Base-by-base conservation (phyloP, 768 basidiomycete species). In the Mycena galericulata region DNA sequence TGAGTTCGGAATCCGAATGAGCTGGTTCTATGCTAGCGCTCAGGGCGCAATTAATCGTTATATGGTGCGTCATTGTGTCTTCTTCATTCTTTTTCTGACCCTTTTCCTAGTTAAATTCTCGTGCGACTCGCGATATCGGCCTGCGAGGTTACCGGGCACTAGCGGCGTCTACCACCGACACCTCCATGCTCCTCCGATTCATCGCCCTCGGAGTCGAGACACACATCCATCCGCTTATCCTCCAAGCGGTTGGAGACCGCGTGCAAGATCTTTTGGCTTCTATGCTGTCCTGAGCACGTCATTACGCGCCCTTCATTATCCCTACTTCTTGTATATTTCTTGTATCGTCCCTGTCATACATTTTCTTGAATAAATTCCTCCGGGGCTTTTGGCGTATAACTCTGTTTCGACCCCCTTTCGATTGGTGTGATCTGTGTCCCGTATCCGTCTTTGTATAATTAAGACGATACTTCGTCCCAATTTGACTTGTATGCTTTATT, bases 1-100 rank as follows among this genome's bases (percentile, higher is more conserved):
- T 12, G 57, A 45, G 17, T 45, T 32, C 26, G 41, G 43, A 9
- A 12, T 26, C 4, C 40, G 14, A 1, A 36, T 34, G 18, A 5
- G 9, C 5, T 57, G 55, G 55, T 40, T 45, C 32, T 45, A 45
- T 24, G 12, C 18, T 26, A 17, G 41, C 18, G 56, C 41, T 4
- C 56, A 58, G 41, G 56, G 56, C 9, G 56, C 56, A 12, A 58
- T 58, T 10, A 18, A 40, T 5, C 56, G 56, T 1, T 58, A 43
- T 20, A 1, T 58, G 20, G 56, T 58, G 30, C 43, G 56, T 45
- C 18, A 15, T 30, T 26, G 30, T 17, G n/a, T n/a, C 26, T 26
- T 22, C 26, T 34, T 49, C 2, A 2, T 22, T 20, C 1, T 47
- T 18, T 24, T 9, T 11, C 43, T 38, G 2, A 18, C 24, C 20